Percentiles rank a stretch among this genome's conserved stretches.
These are phyloP conservation scores for Lupinus albus DNA, from an alignment of 306 rosid species.

Conservation along the genomic window DNA sequence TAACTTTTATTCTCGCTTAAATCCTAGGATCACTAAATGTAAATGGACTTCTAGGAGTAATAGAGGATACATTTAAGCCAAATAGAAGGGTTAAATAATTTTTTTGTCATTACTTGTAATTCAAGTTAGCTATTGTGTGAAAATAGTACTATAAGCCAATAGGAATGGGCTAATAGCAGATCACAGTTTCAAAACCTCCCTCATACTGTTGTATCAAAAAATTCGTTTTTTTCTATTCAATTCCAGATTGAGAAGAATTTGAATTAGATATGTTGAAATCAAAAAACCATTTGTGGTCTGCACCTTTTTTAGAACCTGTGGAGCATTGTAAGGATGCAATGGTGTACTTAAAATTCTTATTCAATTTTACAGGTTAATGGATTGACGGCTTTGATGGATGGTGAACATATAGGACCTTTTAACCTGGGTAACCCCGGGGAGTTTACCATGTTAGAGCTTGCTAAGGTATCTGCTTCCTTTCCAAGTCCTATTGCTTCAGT, in stretches of 20 bases:
- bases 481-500: not conserved
- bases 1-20: not conserved
- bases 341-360: conserved; percentile 26
- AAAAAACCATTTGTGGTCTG: conserved; percentile 12
- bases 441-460: conserved; percentile 96
- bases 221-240: not conserved
- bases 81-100: conserved; percentile 33
- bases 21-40: conserved; percentile 7
- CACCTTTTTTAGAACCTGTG: conserved; percentile 14
- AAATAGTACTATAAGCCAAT: not conserved
- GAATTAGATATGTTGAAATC: conserved; percentile 11
- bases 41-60: conserved; percentile 22
- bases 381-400: conserved; percentile 79
- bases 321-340: conserved; percentile 22
- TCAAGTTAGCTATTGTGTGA: conserved; percentile 19
- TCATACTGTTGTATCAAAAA: not conserved
- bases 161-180: too few relatives aligned
- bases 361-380: conserved; percentile 72
- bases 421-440: conserved; percentile 97
- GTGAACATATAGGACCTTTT: conserved; percentile 96
- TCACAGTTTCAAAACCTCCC: too few relatives aligned
- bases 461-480: conserved; percentile 61
- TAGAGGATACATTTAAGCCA: conserved; percentile 17
- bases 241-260: not conserved
- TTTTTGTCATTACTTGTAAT: conserved; percentile 24